Conservation (phyloP, 1,284 basidiomycete genomes). For the Trichosporon coremiiforme region DNA sequence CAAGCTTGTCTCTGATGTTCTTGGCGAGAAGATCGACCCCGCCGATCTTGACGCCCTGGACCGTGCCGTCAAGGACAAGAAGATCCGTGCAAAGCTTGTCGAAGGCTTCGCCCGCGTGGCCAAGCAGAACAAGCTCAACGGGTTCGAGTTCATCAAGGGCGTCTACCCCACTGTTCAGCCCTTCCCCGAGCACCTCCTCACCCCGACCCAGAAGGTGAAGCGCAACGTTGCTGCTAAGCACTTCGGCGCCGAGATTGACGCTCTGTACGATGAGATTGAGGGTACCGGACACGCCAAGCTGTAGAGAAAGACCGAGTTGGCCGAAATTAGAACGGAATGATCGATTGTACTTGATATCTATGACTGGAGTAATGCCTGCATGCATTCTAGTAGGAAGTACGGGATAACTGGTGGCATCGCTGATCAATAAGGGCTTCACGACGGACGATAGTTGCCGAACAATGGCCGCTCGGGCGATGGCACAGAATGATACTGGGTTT, state of each 20-base stretch:
- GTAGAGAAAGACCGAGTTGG: constrained; percentile 1
- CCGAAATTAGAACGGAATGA: background rate
- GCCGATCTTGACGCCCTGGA: constrained; percentile 63
- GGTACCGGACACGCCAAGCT: constrained; percentile 30
- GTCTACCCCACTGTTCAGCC: constrained; percentile 71
- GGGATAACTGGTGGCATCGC: too few relatives aligned
- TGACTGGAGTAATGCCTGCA: background rate
- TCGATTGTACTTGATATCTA: constrained; percentile 3
- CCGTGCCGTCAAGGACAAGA: constrained; percentile 66
- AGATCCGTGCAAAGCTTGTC: constrained; percentile 68
- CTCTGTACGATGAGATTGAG: constrained; percentile 48
- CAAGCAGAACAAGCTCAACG: constrained; percentile 69
- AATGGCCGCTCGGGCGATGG: background rate
- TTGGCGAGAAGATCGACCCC: constrained; percentile 62
- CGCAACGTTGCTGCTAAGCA: constrained; percentile 48
- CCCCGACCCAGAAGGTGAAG: constrained; percentile 45
- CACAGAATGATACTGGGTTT: background rate
- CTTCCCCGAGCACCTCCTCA: constrained; percentile 64
- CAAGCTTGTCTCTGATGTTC: constrained; percentile 63
- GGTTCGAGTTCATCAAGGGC: constrained; percentile 80
- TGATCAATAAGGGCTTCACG: too few relatives aligned
- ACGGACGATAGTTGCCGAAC: background rate
- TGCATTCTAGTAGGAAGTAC: background rate
- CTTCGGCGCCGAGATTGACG: constrained; percentile 50
- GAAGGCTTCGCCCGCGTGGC: constrained; percentile 64